These are phyloP conservation scores for Malus hybrid DNA, from an alignment of 331 rosid genomes.

Conservation along the genomic window DNA sequence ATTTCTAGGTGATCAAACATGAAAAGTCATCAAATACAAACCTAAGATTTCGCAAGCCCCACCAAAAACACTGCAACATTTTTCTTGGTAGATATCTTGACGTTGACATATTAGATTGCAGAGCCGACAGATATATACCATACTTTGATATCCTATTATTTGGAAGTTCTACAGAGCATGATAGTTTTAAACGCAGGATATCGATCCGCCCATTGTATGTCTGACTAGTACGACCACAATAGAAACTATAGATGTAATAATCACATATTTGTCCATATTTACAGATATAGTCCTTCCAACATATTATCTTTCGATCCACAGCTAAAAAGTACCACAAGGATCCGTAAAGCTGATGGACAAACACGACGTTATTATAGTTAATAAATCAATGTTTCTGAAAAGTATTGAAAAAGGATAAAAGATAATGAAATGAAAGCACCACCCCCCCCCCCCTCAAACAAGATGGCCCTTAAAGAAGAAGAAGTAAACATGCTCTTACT, in stretches of 20 bases:
- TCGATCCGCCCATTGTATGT: too few species aligned
- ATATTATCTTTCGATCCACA: background rate
- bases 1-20: too few species aligned
- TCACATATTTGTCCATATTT: too few species aligned
- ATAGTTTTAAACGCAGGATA: background rate
- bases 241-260: background rate
- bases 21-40: background rate
- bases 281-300: background rate
- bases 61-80: background rate
- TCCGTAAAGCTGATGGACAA: background rate
- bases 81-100: too few species aligned
- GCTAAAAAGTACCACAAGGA: background rate
- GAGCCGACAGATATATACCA: too few species aligned
- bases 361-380: background rate
- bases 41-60: constrained; percentile 1
- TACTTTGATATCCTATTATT: too few species aligned
- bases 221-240: background rate
- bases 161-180: background rate
- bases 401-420: too few species aligned
- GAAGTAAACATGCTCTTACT: too few species aligned
- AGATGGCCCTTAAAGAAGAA: too few species aligned
- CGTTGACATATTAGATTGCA: too few species aligned
- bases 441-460: too few species aligned
- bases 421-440: too few species aligned
- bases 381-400: background rate